phyloP scores from a whole-genome alignment of 805 yeast genomes.

The Hanseniaspora lindneri region DNA sequence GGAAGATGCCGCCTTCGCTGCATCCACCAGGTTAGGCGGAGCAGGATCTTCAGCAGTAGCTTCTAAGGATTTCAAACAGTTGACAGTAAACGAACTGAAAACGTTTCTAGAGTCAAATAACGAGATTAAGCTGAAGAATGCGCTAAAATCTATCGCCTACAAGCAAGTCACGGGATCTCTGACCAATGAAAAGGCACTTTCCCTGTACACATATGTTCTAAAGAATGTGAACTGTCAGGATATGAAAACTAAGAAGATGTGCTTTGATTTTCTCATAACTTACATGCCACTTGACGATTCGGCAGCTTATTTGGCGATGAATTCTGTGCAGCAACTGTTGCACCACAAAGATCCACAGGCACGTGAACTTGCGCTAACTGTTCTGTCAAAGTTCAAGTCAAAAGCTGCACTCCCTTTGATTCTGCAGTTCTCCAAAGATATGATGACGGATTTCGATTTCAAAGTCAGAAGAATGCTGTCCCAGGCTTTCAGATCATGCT shows the following conservation, averaged over 20 bases:
- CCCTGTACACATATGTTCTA: conserved; percentile 72
- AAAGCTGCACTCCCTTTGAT: conserved; percentile 73
- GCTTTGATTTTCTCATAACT: conserved; percentile 57
- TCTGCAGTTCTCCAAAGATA: conserved; percentile 56
- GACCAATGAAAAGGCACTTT: conserved; percentile 30
- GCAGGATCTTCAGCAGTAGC: conserved; percentile 12
- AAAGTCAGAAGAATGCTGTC: conserved; percentile 61
- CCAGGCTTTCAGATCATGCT: conserved; percentile 53
- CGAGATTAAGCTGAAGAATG: conserved; percentile 51
- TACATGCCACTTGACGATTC: conserved; percentile 81
- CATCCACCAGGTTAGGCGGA: conserved; percentile 41
- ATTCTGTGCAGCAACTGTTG: conserved; percentile 78
- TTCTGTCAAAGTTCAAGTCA: conserved; percentile 72
- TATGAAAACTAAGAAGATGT: conserved; percentile 58
- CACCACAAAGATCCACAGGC: conserved; percentile 55
- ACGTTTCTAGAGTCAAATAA: conserved; percentile 54
- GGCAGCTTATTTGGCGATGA: conserved; percentile 76
- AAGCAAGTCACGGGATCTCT: conserved; percentile 34
- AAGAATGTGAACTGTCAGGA: conserved; percentile 68
- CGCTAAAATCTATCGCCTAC: conserved; percentile 45
- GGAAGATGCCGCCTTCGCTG: conserved; percentile 72
- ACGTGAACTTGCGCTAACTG: conserved; percentile 63
- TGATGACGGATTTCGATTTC: conserved; percentile 59
- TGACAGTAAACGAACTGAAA: conserved; percentile 54
- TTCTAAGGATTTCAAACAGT: conserved; percentile 22